Conservation (phyloP, 1,284 basidiomycete genomes). For the Leccinum variabile region DNA sequence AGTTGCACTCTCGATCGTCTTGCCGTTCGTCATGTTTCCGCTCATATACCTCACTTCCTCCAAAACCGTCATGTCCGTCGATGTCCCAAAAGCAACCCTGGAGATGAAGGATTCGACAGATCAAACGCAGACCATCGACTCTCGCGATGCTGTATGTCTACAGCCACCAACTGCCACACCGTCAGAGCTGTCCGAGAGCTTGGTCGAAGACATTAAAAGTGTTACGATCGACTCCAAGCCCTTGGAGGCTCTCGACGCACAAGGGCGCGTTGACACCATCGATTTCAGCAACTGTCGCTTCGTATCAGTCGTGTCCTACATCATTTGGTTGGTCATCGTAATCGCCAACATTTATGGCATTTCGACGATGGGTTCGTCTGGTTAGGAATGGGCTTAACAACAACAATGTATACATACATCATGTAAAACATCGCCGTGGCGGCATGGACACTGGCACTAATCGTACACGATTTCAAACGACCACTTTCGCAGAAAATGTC, state of each 20-base stretch:
- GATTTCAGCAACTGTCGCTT: slow-evolving; percentile 53
- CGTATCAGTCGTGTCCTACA: slow-evolving; percentile 49
- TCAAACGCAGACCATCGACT: not conserved
- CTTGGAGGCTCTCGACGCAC: not conserved
- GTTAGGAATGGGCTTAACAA: not conserved
- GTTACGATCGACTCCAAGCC: not conserved
- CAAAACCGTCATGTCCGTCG: slow-evolving; percentile 55
- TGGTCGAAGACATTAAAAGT: slow-evolving; percentile 1
- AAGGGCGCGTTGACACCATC: slow-evolving; percentile 20
- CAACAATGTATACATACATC: not conserved
- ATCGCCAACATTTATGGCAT: slow-evolving; percentile 65
- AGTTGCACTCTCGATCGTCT: slow-evolving; percentile 72
- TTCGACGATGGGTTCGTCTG: slow-evolving; percentile 40
- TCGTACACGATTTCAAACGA: slow-evolving; percentile 16
- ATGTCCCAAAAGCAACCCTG: slow-evolving; percentile 1
- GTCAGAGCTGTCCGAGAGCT: not conserved
- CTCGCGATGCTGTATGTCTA: not conserved
- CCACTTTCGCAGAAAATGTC: not conserved
- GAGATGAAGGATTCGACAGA: not conserved
- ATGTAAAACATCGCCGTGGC: not conserved
- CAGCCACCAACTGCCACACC: not conserved
- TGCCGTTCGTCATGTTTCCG: slow-evolving; percentile 76
- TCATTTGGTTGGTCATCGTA: slow-evolving; percentile 56
- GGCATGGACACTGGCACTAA: slow-evolving; percentile 6
- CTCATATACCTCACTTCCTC: slow-evolving; percentile 65